Conservation (phyloP, 108 stramenopile species). For the Bacterosira constricta region DNA sequence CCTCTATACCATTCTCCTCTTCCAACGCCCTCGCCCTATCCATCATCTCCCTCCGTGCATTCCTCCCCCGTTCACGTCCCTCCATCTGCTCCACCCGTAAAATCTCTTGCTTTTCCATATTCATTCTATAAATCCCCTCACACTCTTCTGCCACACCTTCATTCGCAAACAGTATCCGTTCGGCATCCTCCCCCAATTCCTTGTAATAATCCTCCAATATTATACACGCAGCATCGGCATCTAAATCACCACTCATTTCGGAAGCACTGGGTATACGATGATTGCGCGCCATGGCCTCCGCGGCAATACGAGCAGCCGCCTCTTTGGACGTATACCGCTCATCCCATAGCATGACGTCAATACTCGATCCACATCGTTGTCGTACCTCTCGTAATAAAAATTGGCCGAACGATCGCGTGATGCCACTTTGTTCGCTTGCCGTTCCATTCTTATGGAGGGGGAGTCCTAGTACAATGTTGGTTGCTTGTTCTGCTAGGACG, state of each 20-base stretch:
- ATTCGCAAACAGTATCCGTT: constrained; percentile 29
- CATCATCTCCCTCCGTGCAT: constrained; percentile 43
- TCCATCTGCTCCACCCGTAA: constrained; percentile 15
- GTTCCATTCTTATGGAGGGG: constrained; percentile 85
- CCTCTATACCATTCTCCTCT: constrained; percentile 10
- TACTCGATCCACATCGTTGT: constrained; percentile 16
- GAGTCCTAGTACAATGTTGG: constrained; percentile 73
- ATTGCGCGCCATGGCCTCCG: constrained; percentile 42
- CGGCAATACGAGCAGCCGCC: constrained; percentile 62
- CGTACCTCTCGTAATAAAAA: constrained; percentile 16
- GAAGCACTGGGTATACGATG: neutral
- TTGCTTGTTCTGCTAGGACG: constrained; percentile 53
- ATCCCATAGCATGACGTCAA: constrained; percentile 73
- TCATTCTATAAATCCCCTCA: constrained; percentile 12
- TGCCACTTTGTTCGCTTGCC: constrained; percentile 66
- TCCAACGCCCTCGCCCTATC: constrained; percentile 26
- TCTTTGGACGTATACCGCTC: constrained; percentile 86
- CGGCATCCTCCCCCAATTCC: constrained; percentile 55
- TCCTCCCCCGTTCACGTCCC: constrained; percentile 8
- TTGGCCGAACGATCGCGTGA: constrained; percentile 74
- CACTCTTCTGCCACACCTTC: constrained; percentile 25
- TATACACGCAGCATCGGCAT: constrained; percentile 84
- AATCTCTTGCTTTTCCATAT: constrained; percentile 20
- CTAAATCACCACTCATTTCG: constrained; percentile 57
- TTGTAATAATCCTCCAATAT: constrained; percentile 83